Percentiles rank a stretch among this genome's conserved stretches.
Conservation (phyloP, 768 basidiomycete genomes). For the Cystobasidium tubakii region DNA sequence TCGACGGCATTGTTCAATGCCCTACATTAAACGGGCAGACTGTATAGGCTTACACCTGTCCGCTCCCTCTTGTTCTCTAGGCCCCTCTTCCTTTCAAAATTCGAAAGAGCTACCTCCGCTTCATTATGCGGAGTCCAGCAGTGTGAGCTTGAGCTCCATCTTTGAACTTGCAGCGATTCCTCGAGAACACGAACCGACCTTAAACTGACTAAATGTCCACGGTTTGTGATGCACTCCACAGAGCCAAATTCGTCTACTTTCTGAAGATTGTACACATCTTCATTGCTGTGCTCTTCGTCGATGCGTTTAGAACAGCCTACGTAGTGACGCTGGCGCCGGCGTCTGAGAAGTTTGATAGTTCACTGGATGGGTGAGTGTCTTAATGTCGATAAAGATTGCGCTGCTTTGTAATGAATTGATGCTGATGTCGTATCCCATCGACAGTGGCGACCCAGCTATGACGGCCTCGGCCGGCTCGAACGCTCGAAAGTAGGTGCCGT, state of each 20-base stretch:
- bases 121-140: constrained; percentile 20
- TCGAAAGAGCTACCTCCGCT: constrained; percentile 25
- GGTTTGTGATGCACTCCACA: no score
- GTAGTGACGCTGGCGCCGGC: constrained; percentile 13
- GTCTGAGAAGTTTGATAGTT: constrained; percentile 20
- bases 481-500: constrained; percentile 14
- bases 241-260: constrained; percentile 31
- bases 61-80: not conserved
- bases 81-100: constrained; percentile 32
- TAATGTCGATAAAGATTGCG: not conserved
- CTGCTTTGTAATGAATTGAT: not conserved
- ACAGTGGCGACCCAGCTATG: constrained; percentile 19
- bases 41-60: not conserved
- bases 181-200: no score
- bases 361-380: constrained; percentile 26
- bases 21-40: no score
- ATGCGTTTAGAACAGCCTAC: constrained; percentile 30
- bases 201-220: no score
- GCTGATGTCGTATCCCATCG: not conserved
- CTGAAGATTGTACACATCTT: constrained; percentile 30
- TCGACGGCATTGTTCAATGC: no score
- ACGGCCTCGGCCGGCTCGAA: constrained; percentile 4
- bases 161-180: no score
- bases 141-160: constrained; percentile 13
- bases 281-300: constrained; percentile 24